Base-by-base conservation (phyloP, 2,329 filamentous ascomycete species). In the Dactylellina parvicollis region DNA sequence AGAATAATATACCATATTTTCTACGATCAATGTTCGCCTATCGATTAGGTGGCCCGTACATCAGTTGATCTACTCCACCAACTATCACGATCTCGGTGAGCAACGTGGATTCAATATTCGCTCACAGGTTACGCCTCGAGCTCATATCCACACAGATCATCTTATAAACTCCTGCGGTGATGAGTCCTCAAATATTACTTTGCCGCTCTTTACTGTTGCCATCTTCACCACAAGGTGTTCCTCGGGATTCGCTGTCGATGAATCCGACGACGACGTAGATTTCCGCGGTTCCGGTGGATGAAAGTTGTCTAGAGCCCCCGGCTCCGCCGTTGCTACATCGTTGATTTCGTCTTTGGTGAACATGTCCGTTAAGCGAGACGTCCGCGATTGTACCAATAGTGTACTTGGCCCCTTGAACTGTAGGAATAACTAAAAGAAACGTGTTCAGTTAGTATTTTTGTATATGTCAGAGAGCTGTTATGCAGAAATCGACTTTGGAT, bases 351-450 rank as follows among this genome's bases (percentile, higher is more conserved):
- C 86, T 26, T 85, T 84, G 3, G 89, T 91, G 76, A 99, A 83
- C 1, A 91, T 86, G 76, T 99, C 94, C 59, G 87, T 88, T 44
- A 96, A 83, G 14, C 90, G 86, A 20, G 91, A 87, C 12, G 89
- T 92, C n/a, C 94, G 88, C 57, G 92, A 96, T 75, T 96, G 96
- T 78, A 99, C 84, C 44, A 98, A 85, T 52, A 99, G 86, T 1
- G 91, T 97, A 4, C 87, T 87, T 1, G 95, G 95, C 0, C 95
- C 95, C 65, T 89, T 86, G 80, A 99, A 97, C 79, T 91, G 90
- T 30, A 99, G 83, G 81, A 98, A 98, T 24, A 98, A 84, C 81
- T 77, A 52, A 2, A 16, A 18, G 20, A 22, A 36, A 47, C 32
- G 18, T 52, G 14, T 3, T 32, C 28, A 36, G n/a, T n/a, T n/a